Evolutionary conservation across 352 stramenopile species (phyloP).

Genomic region (Phytophthora ohioensis): DNA sequence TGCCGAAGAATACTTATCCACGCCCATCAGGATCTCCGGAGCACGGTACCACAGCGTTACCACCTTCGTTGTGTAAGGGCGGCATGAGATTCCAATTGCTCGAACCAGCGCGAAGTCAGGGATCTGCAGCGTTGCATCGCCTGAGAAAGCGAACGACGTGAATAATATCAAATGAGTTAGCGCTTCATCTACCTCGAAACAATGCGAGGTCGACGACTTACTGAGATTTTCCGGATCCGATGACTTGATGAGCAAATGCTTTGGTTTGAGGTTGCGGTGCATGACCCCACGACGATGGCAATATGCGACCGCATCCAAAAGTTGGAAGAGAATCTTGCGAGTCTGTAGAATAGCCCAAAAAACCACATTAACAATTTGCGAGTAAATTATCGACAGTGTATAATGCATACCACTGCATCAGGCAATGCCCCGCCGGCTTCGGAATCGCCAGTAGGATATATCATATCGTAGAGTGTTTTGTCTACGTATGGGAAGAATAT

Average conservation of each 20-base stretch:
- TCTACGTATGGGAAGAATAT: constrained; percentile 90
- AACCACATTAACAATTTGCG: no score
- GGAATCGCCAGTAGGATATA: constrained; percentile 79
- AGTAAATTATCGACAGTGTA: no score
- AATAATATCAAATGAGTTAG: not conserved
- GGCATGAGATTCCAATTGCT: constrained; percentile 81
- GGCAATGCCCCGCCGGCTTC: constrained; percentile 63
- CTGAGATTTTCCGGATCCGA: constrained; percentile 64
- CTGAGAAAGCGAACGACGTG: constrained; percentile 23
- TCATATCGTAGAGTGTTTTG: constrained; percentile 85
- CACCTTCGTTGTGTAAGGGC: constrained; percentile 92
- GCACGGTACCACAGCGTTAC: constrained; percentile 93
- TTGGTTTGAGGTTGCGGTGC: constrained; percentile 92
- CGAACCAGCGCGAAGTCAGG: constrained; percentile 92
- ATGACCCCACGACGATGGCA: constrained; percentile 89
- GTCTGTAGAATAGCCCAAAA: constrained; percentile 45
- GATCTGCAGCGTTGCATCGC: constrained; percentile 78
- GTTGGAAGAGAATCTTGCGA: constrained; percentile 82
- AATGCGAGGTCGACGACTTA: constrained; percentile 27
- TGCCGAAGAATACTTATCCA: constrained; percentile 79
- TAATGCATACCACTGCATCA: constrained; percentile 56
- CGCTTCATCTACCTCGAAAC: not conserved
- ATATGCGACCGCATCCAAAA: constrained; percentile 89
- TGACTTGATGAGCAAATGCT: constrained; percentile 89
- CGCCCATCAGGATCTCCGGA: constrained; percentile 91